Evolutionary conservation across 2,329 filamentous ascomycete species (phyloP).

Genomic region (Colletotrichum cereale): DNA sequence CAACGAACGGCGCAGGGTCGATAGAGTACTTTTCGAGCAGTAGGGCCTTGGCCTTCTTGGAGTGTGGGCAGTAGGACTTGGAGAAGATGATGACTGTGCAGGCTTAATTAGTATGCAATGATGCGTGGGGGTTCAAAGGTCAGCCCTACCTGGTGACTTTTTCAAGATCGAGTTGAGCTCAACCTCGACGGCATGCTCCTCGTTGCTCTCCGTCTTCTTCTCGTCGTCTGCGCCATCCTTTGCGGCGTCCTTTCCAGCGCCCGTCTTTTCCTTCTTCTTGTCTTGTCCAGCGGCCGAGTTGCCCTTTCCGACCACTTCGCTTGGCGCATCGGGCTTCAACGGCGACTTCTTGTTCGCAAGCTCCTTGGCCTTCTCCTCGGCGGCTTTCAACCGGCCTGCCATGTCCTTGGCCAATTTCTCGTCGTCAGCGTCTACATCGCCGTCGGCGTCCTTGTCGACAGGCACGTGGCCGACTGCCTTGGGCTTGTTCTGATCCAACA

Average conservation of each 20-base stretch:
- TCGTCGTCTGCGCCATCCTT: constrained; percentile 49
- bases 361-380: constrained; percentile 77
- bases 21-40: constrained; percentile 89
- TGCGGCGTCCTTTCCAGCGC: constrained; percentile 60
- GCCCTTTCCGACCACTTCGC: constrained; percentile 69
- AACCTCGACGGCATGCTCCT: constrained; percentile 74
- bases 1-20: constrained; percentile 83
- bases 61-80: constrained; percentile 92
- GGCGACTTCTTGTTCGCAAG: constrained; percentile 75
- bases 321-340: constrained; percentile 69
- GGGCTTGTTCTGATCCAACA: constrained; percentile 55
- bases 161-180: constrained; percentile 86
- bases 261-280: constrained; percentile 59
- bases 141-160: constrained; percentile 80
- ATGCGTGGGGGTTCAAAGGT: not conserved
- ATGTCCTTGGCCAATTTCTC: constrained; percentile 65
- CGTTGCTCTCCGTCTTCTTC: constrained; percentile 63
- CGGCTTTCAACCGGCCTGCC: constrained; percentile 73
- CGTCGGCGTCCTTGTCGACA: constrained; percentile 66
- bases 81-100: constrained; percentile 90
- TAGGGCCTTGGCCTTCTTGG: constrained; percentile 85
- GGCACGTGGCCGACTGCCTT: constrained; percentile 55
- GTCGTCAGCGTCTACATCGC: constrained; percentile 69
- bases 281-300: constrained; percentile 67
- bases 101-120: constrained; percentile 25